A percentile compares a stretch with the other conserved stretches of the same genome.
Evolutionary conservation across 352 stramenopile genomes (phyloP).

Genomic region (Thalassiosira sp.): DNA sequence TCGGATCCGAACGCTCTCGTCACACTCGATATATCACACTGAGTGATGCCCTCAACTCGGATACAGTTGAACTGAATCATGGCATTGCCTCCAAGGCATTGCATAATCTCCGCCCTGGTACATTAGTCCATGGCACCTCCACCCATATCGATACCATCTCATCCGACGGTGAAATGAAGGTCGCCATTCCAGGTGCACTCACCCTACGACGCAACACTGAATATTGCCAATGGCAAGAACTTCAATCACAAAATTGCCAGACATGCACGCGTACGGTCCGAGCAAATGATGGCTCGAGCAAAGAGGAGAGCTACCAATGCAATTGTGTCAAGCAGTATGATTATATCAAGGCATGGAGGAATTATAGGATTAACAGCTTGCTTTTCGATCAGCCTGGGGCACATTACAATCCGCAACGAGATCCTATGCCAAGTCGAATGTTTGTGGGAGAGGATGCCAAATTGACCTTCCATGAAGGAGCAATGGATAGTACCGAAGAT

Average conservation of each 20-base stretch:
- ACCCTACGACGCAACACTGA: conserved; percentile 25
- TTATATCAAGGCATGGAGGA: conserved; percentile 48
- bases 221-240: conserved; percentile 52
- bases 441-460: conserved; percentile 20
- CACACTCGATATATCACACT: conserved; percentile 25
- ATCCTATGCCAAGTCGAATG: conserved; percentile 36
- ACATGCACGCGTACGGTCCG: conserved; percentile 31
- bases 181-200: conserved; percentile 32
- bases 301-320: conserved; percentile 43
- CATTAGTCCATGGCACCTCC: too few species aligned
- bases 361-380: conserved; percentile 29
- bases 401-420: conserved; percentile 48
- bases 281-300: conserved; percentile 35
- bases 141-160: too few species aligned
- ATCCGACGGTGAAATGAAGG: too few species aligned
- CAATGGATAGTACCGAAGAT: neutral
- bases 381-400: conserved; percentile 50
- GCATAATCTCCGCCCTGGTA: neutral
- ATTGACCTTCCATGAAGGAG: conserved; percentile 3
- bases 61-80: conserved; percentile 28
- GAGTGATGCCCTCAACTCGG: conserved; percentile 14
- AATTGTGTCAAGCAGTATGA: conserved; percentile 43
- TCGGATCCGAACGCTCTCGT: conserved; percentile 25
- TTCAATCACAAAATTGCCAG: conserved; percentile 21
- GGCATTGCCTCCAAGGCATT: neutral